Conservation (phyloP, 768 basidiomycete species). For the Asterophora parasitica region DNA sequence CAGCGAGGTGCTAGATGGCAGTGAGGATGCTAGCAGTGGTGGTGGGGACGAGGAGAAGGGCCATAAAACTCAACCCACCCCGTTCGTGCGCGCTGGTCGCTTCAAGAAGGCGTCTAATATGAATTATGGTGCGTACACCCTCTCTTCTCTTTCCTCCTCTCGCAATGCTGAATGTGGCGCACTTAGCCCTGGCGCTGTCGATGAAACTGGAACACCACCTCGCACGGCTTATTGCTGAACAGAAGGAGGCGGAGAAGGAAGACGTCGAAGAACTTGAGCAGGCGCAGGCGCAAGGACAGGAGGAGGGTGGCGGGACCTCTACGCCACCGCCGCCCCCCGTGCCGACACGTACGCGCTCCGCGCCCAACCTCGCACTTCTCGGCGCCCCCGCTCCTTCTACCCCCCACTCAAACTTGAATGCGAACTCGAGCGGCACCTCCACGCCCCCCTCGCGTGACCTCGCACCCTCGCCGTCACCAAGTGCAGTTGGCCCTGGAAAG, state of each 20-base stretch:
- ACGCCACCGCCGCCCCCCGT: no score
- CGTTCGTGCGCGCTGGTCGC: constrained; percentile 69
- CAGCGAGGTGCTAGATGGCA: neutral
- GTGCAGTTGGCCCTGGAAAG: no score
- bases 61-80: no score
- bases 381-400: neutral
- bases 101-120: constrained; percentile 96
- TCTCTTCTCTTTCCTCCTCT: neutral
- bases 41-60: neutral
- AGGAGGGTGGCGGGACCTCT: neutral
- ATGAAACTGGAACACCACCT: constrained; percentile 54
- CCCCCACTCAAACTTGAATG: no score
- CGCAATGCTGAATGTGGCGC: neutral
- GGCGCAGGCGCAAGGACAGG: neutral
- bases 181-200: constrained; percentile 53
- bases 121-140: constrained; percentile 57
- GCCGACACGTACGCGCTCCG: neutral
- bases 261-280: neutral
- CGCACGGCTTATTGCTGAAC: constrained; percentile 26
- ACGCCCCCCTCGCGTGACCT: no score
- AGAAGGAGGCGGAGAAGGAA: neutral
- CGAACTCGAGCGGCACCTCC: no score
- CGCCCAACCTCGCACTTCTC: constrained; percentile 9
- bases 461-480: no score
- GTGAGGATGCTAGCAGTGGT: constrained; percentile 6